Percentiles rank a stretch among this genome's conserved stretches.
Conservation (phyloP, 2,329 filamentous ascomycete genomes). For the Raffaelea arxii region DNA sequence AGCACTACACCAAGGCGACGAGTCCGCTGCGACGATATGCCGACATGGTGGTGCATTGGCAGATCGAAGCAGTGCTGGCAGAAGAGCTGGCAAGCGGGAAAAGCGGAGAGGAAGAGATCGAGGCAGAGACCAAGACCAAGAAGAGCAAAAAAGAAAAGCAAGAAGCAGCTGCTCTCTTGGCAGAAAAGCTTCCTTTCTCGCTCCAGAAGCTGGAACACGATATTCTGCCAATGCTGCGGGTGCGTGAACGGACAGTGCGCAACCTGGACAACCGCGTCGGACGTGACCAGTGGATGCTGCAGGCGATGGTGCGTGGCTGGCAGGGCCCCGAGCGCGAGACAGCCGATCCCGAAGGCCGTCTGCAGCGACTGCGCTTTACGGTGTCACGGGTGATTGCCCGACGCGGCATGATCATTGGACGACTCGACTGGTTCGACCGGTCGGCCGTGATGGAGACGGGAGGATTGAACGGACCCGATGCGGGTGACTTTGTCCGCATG, state of each 20-base stretch:
- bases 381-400: conserved; percentile 27
- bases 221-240: conserved; percentile 38
- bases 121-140: background rate
- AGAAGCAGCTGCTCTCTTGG: background rate
- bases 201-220: conserved; percentile 27
- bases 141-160: background rate
- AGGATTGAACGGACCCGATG: conserved; percentile 18
- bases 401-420: conserved; percentile 25
- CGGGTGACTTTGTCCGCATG: conserved; percentile 17
- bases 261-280: conserved; percentile 33
- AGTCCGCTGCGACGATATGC: conserved; percentile 56
- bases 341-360: conserved; percentile 24
- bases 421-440: conserved; percentile 42
- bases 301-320: conserved; percentile 53
- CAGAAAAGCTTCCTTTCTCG: conserved; percentile 29
- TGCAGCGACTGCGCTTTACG: conserved; percentile 37
- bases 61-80: conserved; percentile 49
- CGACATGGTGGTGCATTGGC: conserved; percentile 57
- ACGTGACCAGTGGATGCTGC: conserved; percentile 43
- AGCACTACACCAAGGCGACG: conserved; percentile 54
- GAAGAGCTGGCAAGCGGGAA: conserved; percentile 25
- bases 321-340: background rate
- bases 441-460: conserved; percentile 29
- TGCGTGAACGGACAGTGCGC: conserved; percentile 42
- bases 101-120: background rate